Base-by-base conservation (phyloP, 495 filamentous ascomycete species). In the Aspergillus conjunctus region DNA sequence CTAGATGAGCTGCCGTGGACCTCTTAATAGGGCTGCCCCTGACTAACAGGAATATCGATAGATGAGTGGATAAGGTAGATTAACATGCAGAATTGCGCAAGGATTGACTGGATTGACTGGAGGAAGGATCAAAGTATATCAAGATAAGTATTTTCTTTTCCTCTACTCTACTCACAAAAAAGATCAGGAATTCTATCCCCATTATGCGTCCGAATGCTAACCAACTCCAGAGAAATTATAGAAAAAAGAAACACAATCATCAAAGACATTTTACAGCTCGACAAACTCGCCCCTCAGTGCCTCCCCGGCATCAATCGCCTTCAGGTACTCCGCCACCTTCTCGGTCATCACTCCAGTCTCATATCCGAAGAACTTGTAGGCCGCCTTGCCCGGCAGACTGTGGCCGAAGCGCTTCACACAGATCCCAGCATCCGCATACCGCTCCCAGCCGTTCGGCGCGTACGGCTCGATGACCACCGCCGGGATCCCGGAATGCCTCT, bases 401-500 rank as follows among this genome's bases (percentile, higher is more conserved):
- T 73, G 70, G 0, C 81, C 79, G 60, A 84, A 86, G 0, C 73
- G 66, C 17, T 64, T 75, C 63, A 86, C 71, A 20, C 64, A 76
- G 52, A 79, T 71, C 4, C 74, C 77, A 2, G 82, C 83, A 73
- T 84, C 74, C 1, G 83, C 82, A 66, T 85, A 85, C 12, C 83
- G 71, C 67, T 86, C 83, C 82, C 82, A 86, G 14, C 83, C 82
- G 52, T 81, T 83, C 0, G 74, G 73, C 0, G 78, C 73, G 67
- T 82, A 85, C 0, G 83, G 77, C 71, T 85, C 83, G 51, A 85
- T 79, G 1, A 83, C 77, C 0, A 85, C 79, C 5, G 73, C 71
- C 3, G 81, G 81, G 14, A 75, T 73, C 3, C 68, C 72, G 1
- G 59, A 60, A 30, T 71, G 68, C 10, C 72, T 68, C 49, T 72